Percentiles rank a stretch among this genome's conserved stretches.
Conservation (phyloP, 139 green algal genomes). For the Chlorella sp. region DNA sequence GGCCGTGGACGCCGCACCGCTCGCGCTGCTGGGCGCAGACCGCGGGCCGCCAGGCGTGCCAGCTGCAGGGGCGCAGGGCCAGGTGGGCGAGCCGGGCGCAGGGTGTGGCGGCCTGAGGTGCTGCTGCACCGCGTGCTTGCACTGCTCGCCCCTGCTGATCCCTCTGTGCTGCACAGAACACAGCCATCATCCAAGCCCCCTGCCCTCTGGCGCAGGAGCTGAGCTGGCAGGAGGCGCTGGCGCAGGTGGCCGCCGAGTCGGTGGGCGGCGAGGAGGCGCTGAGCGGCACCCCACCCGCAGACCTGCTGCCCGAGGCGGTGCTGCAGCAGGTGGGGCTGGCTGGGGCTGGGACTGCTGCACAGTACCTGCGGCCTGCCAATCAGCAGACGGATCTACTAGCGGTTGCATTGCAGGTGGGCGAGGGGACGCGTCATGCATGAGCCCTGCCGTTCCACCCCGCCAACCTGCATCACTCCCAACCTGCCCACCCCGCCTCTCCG, state of each 20-base stretch:
- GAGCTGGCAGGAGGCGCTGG: constrained; percentile 23
- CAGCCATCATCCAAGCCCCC: not conserved
- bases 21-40: constrained; percentile 67
- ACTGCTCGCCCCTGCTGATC: no score
- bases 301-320: constrained; percentile 14
- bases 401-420: no score
- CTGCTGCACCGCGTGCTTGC: no score
- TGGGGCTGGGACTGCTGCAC: no score
- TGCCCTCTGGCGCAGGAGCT: not conserved
- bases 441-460: no score
- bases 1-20: constrained; percentile 66
- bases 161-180: no score
- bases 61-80: not conserved
- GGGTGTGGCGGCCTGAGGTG: not conserved
- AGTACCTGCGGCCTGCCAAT: no score
- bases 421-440: no score
- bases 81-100: not conserved
- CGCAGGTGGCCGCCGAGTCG: constrained; percentile 15
- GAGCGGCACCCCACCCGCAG: not conserved
- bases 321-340: constrained; percentile 10
- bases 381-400: no score
- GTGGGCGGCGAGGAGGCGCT: not conserved
- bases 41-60: not conserved
- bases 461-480: no score
- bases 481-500: no score